Conservation (phyloP, 2,329 filamentous ascomycete species). For the Seiridium cupressi region DNA sequence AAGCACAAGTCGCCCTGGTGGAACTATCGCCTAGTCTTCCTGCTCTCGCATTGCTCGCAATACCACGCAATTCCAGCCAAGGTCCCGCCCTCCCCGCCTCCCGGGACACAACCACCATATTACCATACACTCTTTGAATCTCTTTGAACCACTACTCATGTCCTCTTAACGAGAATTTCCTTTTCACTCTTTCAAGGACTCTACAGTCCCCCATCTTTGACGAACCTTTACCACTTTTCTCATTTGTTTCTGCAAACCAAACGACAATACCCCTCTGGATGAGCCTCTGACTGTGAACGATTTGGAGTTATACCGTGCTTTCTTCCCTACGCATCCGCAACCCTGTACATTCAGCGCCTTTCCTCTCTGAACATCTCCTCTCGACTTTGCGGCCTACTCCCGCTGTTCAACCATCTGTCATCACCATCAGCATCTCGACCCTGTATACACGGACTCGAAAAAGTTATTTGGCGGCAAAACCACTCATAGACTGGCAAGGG, state of each 20-base stretch:
- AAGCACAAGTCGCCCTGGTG: slow-evolving; percentile 19
- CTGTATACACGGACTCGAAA: slow-evolving; percentile 14
- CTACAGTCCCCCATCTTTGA: slow-evolving; percentile 23
- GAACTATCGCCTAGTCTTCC: slow-evolving; percentile 19
- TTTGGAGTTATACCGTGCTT: slow-evolving; percentile 33
- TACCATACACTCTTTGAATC: slow-evolving; percentile 25
- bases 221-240: slow-evolving; percentile 29
- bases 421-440: slow-evolving; percentile 16
- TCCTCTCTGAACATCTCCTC: slow-evolving; percentile 18
- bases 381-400: slow-evolving; percentile 12
- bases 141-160: slow-evolving; percentile 34
- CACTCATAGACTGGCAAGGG: slow-evolving; percentile 26
- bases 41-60: slow-evolving; percentile 18
- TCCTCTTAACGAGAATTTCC: slow-evolving; percentile 39
- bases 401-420: slow-evolving; percentile 2
- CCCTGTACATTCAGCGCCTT: slow-evolving; percentile 22
- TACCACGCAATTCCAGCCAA: slow-evolving; percentile 9
- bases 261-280: slow-evolving; percentile 36
- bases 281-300: slow-evolving; percentile 45
- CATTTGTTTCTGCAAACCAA: slow-evolving; percentile 34
- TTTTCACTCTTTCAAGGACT: slow-evolving; percentile 31
- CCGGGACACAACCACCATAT: slow-evolving; percentile 15
- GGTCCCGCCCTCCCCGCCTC: neutral
- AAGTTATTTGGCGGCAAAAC: slow-evolving; percentile 6
- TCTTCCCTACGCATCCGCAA: slow-evolving; percentile 21